These are phyloP conservation scores for Penicillium silybi DNA, from an alignment of 495 filamentous ascomycete genomes.

Conservation along the genomic window DNA sequence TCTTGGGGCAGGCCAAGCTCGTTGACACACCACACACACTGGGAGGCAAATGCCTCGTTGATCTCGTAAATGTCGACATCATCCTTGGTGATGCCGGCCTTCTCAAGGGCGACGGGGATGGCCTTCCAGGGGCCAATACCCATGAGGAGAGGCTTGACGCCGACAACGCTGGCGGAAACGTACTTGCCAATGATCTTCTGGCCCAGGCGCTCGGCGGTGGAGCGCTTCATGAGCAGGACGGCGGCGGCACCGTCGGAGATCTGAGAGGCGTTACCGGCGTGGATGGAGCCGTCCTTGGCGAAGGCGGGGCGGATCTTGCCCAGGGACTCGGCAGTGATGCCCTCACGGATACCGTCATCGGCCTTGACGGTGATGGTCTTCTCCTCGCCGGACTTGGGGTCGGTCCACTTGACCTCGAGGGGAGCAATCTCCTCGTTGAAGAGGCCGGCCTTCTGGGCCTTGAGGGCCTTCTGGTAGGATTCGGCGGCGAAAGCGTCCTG, in stretches of 20 bases:
- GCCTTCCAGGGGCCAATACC: constrained; percentile 94
- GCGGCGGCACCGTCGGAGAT: constrained; percentile 95
- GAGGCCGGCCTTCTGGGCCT: constrained; percentile 80
- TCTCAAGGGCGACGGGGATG: constrained; percentile 85
- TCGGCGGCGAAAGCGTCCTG: constrained; percentile 89
- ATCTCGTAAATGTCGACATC: constrained; percentile 98
- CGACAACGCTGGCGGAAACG: constrained; percentile 77
- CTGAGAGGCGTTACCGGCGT: constrained; percentile 93
- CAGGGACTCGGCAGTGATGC: constrained; percentile 82
- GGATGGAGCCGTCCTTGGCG: constrained; percentile 86
- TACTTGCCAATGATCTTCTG: constrained; percentile 91
- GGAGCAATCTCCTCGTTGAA: constrained; percentile 94
- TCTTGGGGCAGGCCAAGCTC: constrained; percentile 72
- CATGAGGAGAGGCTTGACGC: constrained; percentile 92
- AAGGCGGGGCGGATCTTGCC: constrained; percentile 89
- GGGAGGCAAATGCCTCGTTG: constrained; percentile 96
- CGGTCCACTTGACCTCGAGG: constrained; percentile 73
- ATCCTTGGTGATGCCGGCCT: constrained; percentile 79
- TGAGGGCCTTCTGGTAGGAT: constrained; percentile 84
- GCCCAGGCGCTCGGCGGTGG: constrained; percentile 80
- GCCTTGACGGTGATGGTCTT: constrained; percentile 77
- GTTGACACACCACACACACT: constrained; percentile 90
- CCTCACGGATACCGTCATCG: constrained; percentile 83
- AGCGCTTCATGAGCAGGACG: constrained; percentile 92
- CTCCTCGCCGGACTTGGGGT: constrained; percentile 87